phyloP scores from a whole-genome alignment of 1,139 yeast species.

The Insectozyma bohioensis region DNA sequence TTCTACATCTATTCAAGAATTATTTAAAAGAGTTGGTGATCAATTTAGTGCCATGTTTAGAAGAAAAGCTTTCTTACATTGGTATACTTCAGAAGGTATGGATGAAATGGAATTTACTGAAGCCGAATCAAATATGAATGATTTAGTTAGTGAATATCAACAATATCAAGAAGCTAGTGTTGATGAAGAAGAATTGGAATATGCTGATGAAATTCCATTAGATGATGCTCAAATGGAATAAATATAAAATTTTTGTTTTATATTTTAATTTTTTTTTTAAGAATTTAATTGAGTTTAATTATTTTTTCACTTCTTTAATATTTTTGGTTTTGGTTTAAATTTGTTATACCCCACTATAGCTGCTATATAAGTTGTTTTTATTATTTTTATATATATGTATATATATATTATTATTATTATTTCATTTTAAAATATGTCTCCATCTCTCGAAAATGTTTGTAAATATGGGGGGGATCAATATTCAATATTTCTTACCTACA shows the following conservation, averaged over 20 bases:
- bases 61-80: slow-evolving; percentile 92
- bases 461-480: too few relatives aligned
- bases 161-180: slow-evolving; percentile 86
- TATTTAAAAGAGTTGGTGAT: slow-evolving; percentile 85
- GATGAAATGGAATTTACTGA: slow-evolving; percentile 91
- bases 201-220: slow-evolving; percentile 61
- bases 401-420: slow-evolving; percentile 3
- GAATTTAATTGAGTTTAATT: too few relatives aligned
- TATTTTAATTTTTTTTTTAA: neutral
- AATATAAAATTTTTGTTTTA: slow-evolving; percentile 7
- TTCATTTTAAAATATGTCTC: too few relatives aligned
- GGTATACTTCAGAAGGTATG: slow-evolving; percentile 96
- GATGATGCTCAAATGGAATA: slow-evolving; percentile 51
- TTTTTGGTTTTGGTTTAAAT: slow-evolving; percentile 6
- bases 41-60: slow-evolving; percentile 92
- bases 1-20: slow-evolving; percentile 88
- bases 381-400: slow-evolving; percentile 6
- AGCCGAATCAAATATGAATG: slow-evolving; percentile 82
- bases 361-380: too few relatives aligned
- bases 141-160: slow-evolving; percentile 85
- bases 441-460: too few relatives aligned
- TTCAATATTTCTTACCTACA: too few relatives aligned
- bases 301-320: slow-evolving; percentile 6
- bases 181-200: slow-evolving; percentile 67
- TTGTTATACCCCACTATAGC: slow-evolving; percentile 4